Base-by-base conservation (phyloP, 306 rosid species). In the Neltuma alba region DNA sequence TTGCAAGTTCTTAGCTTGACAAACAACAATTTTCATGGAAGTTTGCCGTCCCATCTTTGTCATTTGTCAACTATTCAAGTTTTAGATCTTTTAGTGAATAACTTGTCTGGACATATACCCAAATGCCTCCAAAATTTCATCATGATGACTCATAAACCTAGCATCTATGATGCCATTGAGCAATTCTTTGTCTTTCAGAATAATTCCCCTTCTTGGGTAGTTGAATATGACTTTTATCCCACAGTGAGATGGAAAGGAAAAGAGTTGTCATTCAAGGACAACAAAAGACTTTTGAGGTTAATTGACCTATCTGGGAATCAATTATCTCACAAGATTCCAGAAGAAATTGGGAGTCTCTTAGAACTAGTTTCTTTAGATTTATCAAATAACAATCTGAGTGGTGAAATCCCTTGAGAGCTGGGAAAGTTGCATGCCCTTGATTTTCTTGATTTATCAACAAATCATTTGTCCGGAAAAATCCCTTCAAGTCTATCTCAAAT, bases 121-220 rank as follows among this genome's bases (percentile, higher is more conserved):
- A 18, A 9, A 33, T 36, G 70, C 3, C 14, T 64, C 0, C 9
- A 34, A 15, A 34, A 64, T 64, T 64, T 60, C 1, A 3, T 6
- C 0, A 18, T 33, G 11, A 28, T 60, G 37, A 18, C 66, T 14
- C 9, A 28, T 3, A 28, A 60, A 1, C 5, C 9, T 30, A 6
- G 8, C 2, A 10, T 25, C 18, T 11, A 0, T 14, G 41, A 62
- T 0, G 37, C 11, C 69, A 31, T 63, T n/a, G 58, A 50, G 2
- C 0, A 7, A 20, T 50, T 50, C 25, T 50, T 3, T 18, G 23
- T 20, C 58, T 7, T 50, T 10, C 0, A 23, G 7, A 23, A 23
- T 21, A 18, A 0, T 27, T 23, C 16, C 0, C 6, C 0, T 2
- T 3, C 3, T 10, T 2, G 0, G 10, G 0, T 3, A 0, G 0